Percentiles rank a stretch among this genome's conserved stretches.
phyloP scores from a whole-genome alignment of 2,329 filamentous ascomycete genomes.

The Cladophialophora carrionii region DNA sequence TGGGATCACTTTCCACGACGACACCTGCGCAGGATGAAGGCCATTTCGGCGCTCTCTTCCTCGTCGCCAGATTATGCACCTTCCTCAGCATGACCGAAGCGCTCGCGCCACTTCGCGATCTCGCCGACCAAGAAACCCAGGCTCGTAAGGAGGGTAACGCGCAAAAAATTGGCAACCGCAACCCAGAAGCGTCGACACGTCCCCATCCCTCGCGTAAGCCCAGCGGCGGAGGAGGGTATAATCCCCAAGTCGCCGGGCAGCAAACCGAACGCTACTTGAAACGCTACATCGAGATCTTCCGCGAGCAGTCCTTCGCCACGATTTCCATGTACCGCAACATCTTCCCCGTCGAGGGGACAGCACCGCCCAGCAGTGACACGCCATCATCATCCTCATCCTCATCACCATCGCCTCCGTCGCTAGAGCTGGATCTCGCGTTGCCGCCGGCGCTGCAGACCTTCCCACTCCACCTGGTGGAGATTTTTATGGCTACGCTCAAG shows the following conservation, averaged over 20 bases:
- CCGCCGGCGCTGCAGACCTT: constrained; percentile 82
- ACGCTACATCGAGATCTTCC: constrained; percentile 94
- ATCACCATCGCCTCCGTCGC: background rate
- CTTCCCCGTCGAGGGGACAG: constrained; percentile 57
- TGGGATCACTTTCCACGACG: constrained; percentile 27
- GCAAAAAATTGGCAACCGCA: constrained; percentile 14
- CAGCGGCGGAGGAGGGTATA: constrained; percentile 7
- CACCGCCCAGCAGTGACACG: constrained; percentile 24
- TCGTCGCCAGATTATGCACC: constrained; percentile 81
- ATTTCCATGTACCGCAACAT: constrained; percentile 93
- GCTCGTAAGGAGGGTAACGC: constrained; percentile 44
- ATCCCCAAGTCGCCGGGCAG: constrained; percentile 61
- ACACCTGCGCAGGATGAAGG: constrained; percentile 58
- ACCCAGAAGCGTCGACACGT: background rate
- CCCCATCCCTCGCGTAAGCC: constrained; percentile 17
- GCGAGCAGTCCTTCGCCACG: constrained; percentile 95
- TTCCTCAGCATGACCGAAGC: constrained; percentile 79
- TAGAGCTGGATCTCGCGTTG: constrained; percentile 51
- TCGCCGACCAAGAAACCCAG: constrained; percentile 81
- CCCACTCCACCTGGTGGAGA: constrained; percentile 76
- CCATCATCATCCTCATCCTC: constrained; percentile 4
- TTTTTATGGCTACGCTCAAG: constrained; percentile 71
- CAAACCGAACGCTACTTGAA: constrained; percentile 95
- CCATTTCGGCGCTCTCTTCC: constrained; percentile 77
- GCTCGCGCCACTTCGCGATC: constrained; percentile 78